These are phyloP conservation scores for Syzygium jambos DNA, from an alignment of 345 rosid genomes.

Conservation along the genomic window DNA sequence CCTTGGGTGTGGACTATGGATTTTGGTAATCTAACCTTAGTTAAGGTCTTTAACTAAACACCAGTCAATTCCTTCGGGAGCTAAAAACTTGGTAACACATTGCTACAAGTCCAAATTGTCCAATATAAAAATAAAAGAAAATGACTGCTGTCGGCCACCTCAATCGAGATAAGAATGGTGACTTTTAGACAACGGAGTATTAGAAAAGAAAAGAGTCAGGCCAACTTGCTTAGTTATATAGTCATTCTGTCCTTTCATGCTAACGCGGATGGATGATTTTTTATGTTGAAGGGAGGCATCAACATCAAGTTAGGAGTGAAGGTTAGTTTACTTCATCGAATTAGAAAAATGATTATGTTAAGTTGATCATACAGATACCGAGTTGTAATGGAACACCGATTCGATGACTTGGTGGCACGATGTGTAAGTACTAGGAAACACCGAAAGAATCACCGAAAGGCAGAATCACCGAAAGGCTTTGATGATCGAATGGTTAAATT, in stretches of 20 bases:
- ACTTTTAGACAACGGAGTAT: neutral
- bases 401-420: too few relatives aligned
- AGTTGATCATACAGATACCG: too few relatives aligned
- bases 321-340: too few relatives aligned
- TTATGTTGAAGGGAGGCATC: too few relatives aligned
- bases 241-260: neutral
- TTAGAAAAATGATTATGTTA: too few relatives aligned
- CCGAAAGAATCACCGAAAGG: too few relatives aligned
- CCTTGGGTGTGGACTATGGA: neutral
- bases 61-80: neutral
- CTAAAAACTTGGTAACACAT: neutral
- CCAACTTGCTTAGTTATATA: neutral
- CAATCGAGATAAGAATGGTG: neutral
- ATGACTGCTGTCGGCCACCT: neutral
- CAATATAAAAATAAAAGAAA: neutral
- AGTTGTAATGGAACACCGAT: too few relatives aligned
- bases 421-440: too few relatives aligned
- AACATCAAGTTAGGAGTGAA: too few relatives aligned
- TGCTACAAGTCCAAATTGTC: neutral
- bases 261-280: too few relatives aligned
- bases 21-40: neutral
- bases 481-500: too few relatives aligned
- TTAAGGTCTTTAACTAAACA: neutral
- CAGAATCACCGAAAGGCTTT: too few relatives aligned
- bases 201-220: neutral